A percentile compares a stretch with the other conserved stretches of the same genome.
These are phyloP conservation scores for Paramyrothecium sp. DNA, from an alignment of 2,329 filamentous ascomycete genomes.

Conservation along the genomic window DNA sequence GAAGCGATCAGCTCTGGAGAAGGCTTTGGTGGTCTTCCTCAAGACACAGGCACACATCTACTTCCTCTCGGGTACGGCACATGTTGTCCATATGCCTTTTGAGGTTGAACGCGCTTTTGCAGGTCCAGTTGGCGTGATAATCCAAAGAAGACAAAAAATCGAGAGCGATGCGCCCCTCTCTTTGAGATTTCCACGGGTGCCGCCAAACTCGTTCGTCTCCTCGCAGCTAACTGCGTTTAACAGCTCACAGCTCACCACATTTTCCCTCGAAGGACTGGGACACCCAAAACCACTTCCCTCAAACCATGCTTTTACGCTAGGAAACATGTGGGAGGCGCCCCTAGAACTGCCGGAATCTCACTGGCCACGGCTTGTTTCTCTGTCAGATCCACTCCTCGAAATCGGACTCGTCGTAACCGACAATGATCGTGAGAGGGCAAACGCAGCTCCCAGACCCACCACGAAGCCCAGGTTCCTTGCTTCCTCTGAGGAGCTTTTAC, in stretches of 20 bases:
- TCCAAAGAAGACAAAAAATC: constrained; percentile 72
- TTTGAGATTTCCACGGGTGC: constrained; percentile 59
- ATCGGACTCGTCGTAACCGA: constrained; percentile 76
- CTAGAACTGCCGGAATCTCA: constrained; percentile 54
- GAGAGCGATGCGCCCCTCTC: constrained; percentile 50
- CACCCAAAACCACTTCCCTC: constrained; percentile 54
- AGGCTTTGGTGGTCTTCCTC: constrained; percentile 85
- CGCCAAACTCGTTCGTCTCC: constrained; percentile 80
- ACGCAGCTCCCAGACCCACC: constrained; percentile 27
- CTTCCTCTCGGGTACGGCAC: constrained; percentile 82
- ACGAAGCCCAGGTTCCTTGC: constrained; percentile 61
- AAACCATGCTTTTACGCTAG: constrained; percentile 51
- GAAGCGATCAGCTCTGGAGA: constrained; percentile 38
- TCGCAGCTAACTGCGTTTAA: constrained; percentile 60
- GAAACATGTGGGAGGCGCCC: constrained; percentile 57
- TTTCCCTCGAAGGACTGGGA: constrained; percentile 57
- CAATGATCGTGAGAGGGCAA: constrained; percentile 37
- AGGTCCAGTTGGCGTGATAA: constrained; percentile 76
- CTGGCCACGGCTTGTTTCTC: constrained; percentile 74
- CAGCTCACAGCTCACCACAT: constrained; percentile 47
- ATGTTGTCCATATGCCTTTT: constrained; percentile 91
- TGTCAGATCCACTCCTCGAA: constrained; percentile 84
- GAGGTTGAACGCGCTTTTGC: constrained; percentile 87
- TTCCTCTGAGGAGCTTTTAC: constrained; percentile 77
- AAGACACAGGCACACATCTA: constrained; percentile 92